These are phyloP conservation scores for Melanomma pulvis-pyrius DNA, from an alignment of 495 filamentous ascomycete genomes.

Conservation along the genomic window DNA sequence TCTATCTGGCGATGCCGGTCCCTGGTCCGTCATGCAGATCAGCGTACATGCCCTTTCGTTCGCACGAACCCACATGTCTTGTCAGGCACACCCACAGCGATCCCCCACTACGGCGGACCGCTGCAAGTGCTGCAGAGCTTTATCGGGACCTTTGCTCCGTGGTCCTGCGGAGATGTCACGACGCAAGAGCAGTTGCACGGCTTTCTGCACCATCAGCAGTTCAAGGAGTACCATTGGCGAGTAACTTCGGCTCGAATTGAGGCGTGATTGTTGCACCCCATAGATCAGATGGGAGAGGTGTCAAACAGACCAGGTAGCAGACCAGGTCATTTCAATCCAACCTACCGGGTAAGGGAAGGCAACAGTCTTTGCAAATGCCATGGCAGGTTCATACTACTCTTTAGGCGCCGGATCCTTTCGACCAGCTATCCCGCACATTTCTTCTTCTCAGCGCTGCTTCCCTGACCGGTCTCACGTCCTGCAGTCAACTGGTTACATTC, in stretches of 20 bases:
- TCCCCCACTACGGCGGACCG: neutral
- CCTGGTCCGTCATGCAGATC: slow-evolving; percentile 27
- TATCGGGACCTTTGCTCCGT: neutral
- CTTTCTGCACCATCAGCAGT: neutral
- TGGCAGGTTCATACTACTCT: slow-evolving; percentile 5
- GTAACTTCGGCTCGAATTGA: neutral
- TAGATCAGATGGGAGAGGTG: slow-evolving; percentile 12
- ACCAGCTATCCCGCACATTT: slow-evolving; percentile 2
- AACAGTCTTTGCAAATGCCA: neutral
- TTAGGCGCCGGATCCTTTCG: slow-evolving; percentile 26
- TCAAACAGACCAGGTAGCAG: slow-evolving; percentile 21
- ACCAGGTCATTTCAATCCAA: slow-evolving; percentile 25
- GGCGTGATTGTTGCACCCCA: slow-evolving; percentile 2
- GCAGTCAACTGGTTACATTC: slow-evolving; percentile 12
- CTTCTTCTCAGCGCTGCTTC: slow-evolving; percentile 19
- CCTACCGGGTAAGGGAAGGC: slow-evolving; percentile 11
- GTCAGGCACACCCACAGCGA: slow-evolving; percentile 6
- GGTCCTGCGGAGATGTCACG: slow-evolving; percentile 17
- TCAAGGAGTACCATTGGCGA: slow-evolving; percentile 6
- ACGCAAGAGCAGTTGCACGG: slow-evolving; percentile 5
- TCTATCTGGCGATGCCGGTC: slow-evolving; percentile 22
- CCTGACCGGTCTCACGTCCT: slow-evolving; percentile 14
- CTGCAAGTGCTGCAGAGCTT: slow-evolving; percentile 1
- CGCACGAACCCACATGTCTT: slow-evolving; percentile 11
- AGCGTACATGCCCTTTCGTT: slow-evolving; percentile 17